Conservation (phyloP, 345 rosid genomes). For the Sapria himalayana region DNA sequence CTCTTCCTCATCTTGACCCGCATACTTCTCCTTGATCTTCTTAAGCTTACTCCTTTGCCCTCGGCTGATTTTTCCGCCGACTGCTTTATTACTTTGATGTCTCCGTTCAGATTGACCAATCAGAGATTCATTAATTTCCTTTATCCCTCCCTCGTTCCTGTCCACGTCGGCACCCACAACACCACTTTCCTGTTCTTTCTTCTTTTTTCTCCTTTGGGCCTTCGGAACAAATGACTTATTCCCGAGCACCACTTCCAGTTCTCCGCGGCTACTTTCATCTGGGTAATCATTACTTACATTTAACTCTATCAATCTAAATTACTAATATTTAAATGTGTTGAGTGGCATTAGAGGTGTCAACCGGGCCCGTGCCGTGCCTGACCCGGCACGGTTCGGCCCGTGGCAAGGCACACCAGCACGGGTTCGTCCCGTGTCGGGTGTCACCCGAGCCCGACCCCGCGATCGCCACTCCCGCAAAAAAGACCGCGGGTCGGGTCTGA, state of each 20-base stretch:
- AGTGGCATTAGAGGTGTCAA: no score
- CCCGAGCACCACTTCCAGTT: constrained; percentile 19
- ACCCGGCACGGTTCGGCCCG: no score
- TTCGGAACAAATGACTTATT: constrained; percentile 63
- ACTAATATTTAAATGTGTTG: no score
- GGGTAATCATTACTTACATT: no score
- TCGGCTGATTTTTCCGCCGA: constrained; percentile 50
- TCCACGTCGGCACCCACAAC: constrained; percentile 15
- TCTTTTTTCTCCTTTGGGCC: constrained; percentile 84
- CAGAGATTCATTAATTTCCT: constrained; percentile 15
- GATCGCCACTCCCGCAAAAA: no score
- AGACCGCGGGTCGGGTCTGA: no score
- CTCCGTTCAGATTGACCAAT: constrained; percentile 20
- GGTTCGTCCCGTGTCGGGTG: no score
- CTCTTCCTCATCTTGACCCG: constrained; percentile 94
- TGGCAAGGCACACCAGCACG: no score
- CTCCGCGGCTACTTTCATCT: constrained; percentile 26
- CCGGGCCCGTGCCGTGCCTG: no score
- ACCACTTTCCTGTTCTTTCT: constrained; percentile 39
- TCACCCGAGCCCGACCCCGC: no score
- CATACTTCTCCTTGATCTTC: constrained; percentile 97
- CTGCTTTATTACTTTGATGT: constrained; percentile 25
- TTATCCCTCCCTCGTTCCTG: constrained; percentile 20
- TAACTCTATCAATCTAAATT: no score
- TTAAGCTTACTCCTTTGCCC: constrained; percentile 79